Conservation (phyloP, 2,329 filamentous ascomycete genomes). For the Rosellinia necatrix region DNA sequence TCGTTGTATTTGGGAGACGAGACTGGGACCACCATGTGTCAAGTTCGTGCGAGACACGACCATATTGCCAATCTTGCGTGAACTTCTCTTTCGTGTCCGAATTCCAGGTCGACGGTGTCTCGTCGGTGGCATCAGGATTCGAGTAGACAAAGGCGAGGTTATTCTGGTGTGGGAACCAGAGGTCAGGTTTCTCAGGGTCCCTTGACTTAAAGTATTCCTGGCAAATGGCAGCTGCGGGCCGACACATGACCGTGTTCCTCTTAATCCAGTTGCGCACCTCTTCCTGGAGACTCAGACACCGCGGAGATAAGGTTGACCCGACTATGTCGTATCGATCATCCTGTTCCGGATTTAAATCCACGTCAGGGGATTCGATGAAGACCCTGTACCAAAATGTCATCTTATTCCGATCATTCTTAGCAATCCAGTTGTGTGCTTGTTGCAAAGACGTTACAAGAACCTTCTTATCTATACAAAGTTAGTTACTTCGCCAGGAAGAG, state of each 20-base stretch:
- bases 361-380: slow-evolving; percentile 57
- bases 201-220: slow-evolving; percentile 58
- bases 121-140: slow-evolving; percentile 47
- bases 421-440: slow-evolving; percentile 71
- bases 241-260: slow-evolving; percentile 63
- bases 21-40: slow-evolving; percentile 68
- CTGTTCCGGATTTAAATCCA: slow-evolving; percentile 53
- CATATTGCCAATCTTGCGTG: slow-evolving; percentile 62
- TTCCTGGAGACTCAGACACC: slow-evolving; percentile 60
- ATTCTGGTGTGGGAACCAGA: slow-evolving; percentile 53
- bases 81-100: slow-evolving; percentile 60
- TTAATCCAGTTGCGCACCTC: slow-evolving; percentile 68
- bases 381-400: slow-evolving; percentile 72
- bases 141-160: slow-evolving; percentile 62
- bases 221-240: slow-evolving; percentile 58
- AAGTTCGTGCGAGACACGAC: slow-evolving; percentile 66
- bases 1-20: slow-evolving; percentile 63
- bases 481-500: neutral
- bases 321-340: slow-evolving; percentile 56
- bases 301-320: slow-evolving; percentile 56
- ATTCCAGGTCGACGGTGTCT: slow-evolving; percentile 55
- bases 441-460: slow-evolving; percentile 68
- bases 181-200: slow-evolving; percentile 54
- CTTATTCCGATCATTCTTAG: slow-evolving; percentile 71
- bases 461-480: slow-evolving; percentile 59